Conservation (phyloP, 805 yeast species). For the Lipomyces kockii region DNA sequence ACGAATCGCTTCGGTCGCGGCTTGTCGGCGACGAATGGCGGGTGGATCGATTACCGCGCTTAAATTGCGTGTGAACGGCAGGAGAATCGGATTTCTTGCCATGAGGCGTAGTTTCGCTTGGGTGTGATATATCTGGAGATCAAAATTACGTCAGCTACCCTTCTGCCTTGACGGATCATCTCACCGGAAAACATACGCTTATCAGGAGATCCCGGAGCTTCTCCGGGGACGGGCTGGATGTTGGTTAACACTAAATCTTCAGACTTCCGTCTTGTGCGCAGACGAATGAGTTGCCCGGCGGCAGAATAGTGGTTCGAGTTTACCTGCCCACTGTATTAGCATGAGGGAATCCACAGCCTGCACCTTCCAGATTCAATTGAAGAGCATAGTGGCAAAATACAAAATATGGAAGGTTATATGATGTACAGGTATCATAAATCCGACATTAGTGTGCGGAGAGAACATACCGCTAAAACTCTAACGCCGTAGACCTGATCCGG, state of each 20-base stretch:
- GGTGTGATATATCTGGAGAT: background rate
- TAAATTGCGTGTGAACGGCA: conserved; percentile 28
- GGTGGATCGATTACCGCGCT: conserved; percentile 21
- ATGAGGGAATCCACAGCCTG: background rate
- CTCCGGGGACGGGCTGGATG: conserved; percentile 32
- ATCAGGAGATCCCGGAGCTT: conserved; percentile 4
- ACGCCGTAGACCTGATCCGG: conserved; percentile 45
- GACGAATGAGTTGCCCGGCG: conserved; percentile 38
- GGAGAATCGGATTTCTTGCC: conserved; percentile 12
- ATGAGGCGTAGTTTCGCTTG: background rate
- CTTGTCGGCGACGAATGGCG: conserved; percentile 21
- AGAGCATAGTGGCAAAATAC: background rate
- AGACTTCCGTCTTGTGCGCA: conserved; percentile 40
- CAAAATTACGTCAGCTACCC: background rate
- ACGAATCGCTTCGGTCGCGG: conserved; percentile 18
- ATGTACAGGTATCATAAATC: background rate
- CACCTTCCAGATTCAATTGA: background rate
- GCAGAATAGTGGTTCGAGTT: conserved; percentile 36
- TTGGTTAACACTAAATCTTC: conserved; percentile 40
- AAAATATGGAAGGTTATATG: background rate
- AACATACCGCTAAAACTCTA: conserved; percentile 43
- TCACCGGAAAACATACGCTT: background rate
- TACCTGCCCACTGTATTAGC: conserved; percentile 19
- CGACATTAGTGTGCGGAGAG: background rate
- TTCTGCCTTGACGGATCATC: background rate